Percentiles rank a stretch among this genome's conserved stretches.
Evolutionary conservation across 202 grass and related monocot species (phyloP).

Genomic region (Miscanthus sacchariflorus): DNA sequence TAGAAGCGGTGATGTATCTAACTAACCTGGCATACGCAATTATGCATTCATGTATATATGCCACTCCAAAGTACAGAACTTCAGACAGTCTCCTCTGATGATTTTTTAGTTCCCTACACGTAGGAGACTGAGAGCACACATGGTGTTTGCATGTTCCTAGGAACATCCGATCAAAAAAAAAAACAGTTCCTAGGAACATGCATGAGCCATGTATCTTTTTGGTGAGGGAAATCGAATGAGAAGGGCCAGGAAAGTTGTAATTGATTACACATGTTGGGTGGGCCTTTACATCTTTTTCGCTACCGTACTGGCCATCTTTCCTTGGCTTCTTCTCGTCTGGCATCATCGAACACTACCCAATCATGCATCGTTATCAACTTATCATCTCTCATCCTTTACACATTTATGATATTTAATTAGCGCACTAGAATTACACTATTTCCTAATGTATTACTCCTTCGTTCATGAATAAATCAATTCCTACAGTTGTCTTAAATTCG

Average conservation of each 20-base stretch:
- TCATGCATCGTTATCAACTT: neutral
- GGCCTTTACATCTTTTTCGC: conserved; percentile 17
- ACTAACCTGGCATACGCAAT: no score
- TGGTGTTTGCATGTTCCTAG: neutral
- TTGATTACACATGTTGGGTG: conserved; percentile 11
- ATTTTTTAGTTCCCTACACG: no score
- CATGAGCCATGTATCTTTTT: conserved; percentile 13
- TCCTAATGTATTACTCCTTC: no score
- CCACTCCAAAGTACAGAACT: no score
- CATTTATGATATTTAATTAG: conserved; percentile 21
- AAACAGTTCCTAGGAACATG: conserved; percentile 11
- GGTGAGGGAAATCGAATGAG: neutral
- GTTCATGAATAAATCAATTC: no score
- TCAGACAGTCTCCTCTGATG: no score
- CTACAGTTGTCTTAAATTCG: no score
- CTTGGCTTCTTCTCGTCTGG: neutral
- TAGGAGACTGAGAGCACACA: neutral
- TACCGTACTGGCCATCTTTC: neutral
- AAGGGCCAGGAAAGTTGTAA: neutral
- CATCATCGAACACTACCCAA: neutral
- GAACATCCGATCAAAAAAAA: no score
- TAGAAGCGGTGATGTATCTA: no score
- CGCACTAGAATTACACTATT: neutral
- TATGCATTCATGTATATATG: no score
- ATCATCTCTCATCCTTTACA: neutral